Evolutionary conservation across 192 early-diverging fungal species (phyloP), one percentile per base, ranked within the genome.

Genomic region (Umbelopsis sp.): DNA sequence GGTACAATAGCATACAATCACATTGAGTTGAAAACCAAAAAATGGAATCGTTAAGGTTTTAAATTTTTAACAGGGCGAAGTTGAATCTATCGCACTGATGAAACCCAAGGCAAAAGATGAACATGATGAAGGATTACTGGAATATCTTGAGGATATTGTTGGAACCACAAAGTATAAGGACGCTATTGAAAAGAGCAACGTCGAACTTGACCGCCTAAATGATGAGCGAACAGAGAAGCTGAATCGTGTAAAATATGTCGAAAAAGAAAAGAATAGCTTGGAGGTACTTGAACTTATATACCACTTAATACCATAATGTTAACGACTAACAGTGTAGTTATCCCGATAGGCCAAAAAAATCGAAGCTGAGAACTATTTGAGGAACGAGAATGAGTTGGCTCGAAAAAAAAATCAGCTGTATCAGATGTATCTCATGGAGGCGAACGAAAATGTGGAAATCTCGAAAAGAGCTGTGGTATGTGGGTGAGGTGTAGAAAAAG

Each of bases 131-230:
- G 97, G 97, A 1, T 79, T 99, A 45, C 86, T 99, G 7, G 98
- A 99, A 77, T 99, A 97, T 77, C 82, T 99, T 32, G 98, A 99
- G 78, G 98, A 99, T 77, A 98, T 99, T 52, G 98, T 99, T 36
- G 98, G 98, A 17, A 99, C 97, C 0, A 88, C 91, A 0, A 80
- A 80, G 56, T 98, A 96, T 76, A 97, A 98, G 81, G 83, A 83
- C 21, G 85, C 86, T 34, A 98, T 99, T 72, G 92, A 94, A 70
- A 84, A 90, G 22, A 85, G 91, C 6, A 86, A 76, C 22, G 72
- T 78, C 36, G 77, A 84, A 54, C 77, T 98, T 0, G 98, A 99
- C 51, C 78, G 77, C 32, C 74, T 97, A 17, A 95, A 92, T 68
- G 87, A 91, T 52, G 87, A 86, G 66, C 83, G 94, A 17, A 85